Conservation (phyloP, 768 basidiomycete genomes). For the Cystobasidium onofrii region DNA sequence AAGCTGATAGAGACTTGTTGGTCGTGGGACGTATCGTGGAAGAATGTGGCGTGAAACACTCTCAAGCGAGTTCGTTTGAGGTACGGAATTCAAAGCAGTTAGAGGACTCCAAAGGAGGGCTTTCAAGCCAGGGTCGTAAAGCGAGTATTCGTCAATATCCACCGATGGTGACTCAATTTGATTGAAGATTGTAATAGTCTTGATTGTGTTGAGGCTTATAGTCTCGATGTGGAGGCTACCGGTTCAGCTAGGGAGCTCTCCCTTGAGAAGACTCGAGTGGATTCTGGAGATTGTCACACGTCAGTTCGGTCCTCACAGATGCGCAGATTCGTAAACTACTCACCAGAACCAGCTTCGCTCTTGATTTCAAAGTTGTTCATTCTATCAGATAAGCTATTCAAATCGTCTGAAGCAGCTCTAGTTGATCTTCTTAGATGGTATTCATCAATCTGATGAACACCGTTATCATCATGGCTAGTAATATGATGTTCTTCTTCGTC, state of each 20-base stretch:
- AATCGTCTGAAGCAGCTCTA: neutral
- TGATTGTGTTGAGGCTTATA: neutral
- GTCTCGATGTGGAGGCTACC: neutral
- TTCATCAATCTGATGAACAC: neutral
- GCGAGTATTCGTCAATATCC: no score
- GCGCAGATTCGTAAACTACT: no score
- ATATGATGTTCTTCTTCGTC: neutral
- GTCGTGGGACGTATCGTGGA: no score
- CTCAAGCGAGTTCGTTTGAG: no score
- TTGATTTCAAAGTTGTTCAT: slow-evolving; percentile 10
- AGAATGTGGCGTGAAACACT: no score
- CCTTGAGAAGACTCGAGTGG: neutral
- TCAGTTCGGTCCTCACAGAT: no score
- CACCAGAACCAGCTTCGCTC: slow-evolving; percentile 11
- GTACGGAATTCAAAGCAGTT: no score
- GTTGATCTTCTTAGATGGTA: neutral
- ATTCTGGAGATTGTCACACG: neutral
- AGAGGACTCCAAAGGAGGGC: no score
- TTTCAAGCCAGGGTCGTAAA: no score
- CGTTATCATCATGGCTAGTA: neutral
- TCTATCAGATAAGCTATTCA: slow-evolving; percentile 3
- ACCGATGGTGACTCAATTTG: no score
- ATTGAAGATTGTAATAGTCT: no score
- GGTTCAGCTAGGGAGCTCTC: neutral
- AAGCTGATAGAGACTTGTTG: no score